Conservation (phyloP, 148 eudicot species). For the Cornus suecica region DNA sequence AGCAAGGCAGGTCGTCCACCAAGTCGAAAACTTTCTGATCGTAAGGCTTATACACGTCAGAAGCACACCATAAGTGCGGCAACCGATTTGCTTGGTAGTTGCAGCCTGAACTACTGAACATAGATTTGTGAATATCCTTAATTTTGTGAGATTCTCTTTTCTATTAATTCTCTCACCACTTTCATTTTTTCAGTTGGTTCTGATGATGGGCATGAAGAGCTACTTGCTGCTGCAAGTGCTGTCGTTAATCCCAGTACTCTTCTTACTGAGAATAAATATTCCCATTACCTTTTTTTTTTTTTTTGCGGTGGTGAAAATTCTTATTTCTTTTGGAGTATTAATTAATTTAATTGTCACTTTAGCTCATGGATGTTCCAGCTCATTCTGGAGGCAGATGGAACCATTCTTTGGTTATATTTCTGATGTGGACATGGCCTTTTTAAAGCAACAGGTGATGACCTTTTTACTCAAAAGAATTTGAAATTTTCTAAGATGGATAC, state of each 20-base stretch:
- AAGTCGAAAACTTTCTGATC: slow-evolving; percentile 58
- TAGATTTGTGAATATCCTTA: neutral
- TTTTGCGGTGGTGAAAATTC: neutral
- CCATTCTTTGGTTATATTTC: slow-evolving; percentile 50
- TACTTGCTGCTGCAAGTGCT: slow-evolving; percentile 59
- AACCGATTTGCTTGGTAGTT: slow-evolving; percentile 59
- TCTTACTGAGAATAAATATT: slow-evolving; percentile 1
- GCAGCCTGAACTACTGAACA: neutral
- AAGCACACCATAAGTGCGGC: slow-evolving; percentile 41
- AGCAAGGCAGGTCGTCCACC: slow-evolving; percentile 64
- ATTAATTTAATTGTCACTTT: slow-evolving; percentile 24
- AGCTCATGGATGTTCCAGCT: slow-evolving; percentile 47
- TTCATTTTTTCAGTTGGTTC: slow-evolving; percentile 30
- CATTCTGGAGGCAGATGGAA: slow-evolving; percentile 73
- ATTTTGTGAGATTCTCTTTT: neutral
- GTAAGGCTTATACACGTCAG: slow-evolving; percentile 53
- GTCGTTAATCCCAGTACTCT: slow-evolving; percentile 46
- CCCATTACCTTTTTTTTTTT: neutral
- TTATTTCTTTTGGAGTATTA: slow-evolving; percentile 5
- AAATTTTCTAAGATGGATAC: neutral
- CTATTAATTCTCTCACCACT: slow-evolving; percentile 17
- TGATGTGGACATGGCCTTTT: slow-evolving; percentile 42
- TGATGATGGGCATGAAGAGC: slow-evolving; percentile 69
- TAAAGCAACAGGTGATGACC: slow-evolving; percentile 51
- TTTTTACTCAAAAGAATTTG: slow-evolving; percentile 8